Base-by-base conservation (phyloP, 148 eudicot species). In the Spergularia marina region DNA sequence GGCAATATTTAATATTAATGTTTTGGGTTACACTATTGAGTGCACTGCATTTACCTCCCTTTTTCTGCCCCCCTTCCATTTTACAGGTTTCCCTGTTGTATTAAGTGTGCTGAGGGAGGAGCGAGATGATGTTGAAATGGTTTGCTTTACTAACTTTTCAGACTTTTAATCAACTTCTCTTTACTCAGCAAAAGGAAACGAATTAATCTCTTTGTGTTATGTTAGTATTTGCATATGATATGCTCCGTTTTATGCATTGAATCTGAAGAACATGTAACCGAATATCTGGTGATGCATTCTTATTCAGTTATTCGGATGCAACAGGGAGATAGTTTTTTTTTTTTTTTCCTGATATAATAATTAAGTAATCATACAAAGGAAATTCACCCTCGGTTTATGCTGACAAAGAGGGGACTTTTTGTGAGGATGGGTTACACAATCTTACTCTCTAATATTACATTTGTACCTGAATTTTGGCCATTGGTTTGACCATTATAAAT, bases 51-150 rank as follows among this genome's bases (percentile, higher is more conserved):
- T 68, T 8, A 34, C 66, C 81, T 73, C 73, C 9, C 51, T 15
- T 36, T 41, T 13, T n/a, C 10, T 49, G 36, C 15, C 13, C 14
- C 34, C 68, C 41, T 17, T 56, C 21, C 18, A 53, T 68, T 53
- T 82, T 86, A 61, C 88, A 95, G 99, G 99, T 49, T 88, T 95
- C 85, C 97, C 96, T 6, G 91, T 95, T 64, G 79, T 95, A 53
- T 73, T 91, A 74, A 85, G 89, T 76, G 97, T 92, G 83, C 72
- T 95, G 80, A 92, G 79, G 88, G 97, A 94, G 77, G 98, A 91
- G 78, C 96, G 94, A 34, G 97, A 95, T 76, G 99, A 95, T 68
- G 87, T 91, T 65, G 99, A 95, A 89, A 89, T 95, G 99, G 99
- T 95, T 72, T 18, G 85, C 49, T 25, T 60, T 57, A 12, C 25